Percentiles rank a stretch among this genome's conserved stretches.
Conservation (phyloP, 2,329 filamentous ascomycete species). For the Fusarium cyanostomum region DNA sequence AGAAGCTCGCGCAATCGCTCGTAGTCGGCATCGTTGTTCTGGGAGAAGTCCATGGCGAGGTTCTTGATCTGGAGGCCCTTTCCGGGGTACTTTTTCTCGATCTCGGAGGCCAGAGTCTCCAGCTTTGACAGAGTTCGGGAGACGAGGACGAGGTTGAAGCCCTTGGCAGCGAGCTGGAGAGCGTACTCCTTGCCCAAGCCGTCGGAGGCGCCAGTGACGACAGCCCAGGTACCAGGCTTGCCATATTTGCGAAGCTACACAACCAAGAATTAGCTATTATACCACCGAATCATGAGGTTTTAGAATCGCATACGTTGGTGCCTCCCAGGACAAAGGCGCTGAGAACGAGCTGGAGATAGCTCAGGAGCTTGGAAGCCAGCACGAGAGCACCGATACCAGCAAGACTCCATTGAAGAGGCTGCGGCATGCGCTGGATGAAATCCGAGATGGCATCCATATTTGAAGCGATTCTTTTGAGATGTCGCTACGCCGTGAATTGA, state of each 20-base stretch:
- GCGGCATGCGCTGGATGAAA: constrained; percentile 52
- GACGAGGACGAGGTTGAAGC: constrained; percentile 94
- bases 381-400: constrained; percentile 68
- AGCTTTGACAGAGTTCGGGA: constrained; percentile 97
- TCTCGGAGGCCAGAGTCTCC: constrained; percentile 76
- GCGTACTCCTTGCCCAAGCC: constrained; percentile 98
- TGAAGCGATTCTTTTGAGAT: neutral
- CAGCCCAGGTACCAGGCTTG: constrained; percentile 89
- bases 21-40: constrained; percentile 84
- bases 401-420: constrained; percentile 55
- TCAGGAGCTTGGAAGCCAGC: constrained; percentile 64
- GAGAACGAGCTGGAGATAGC: constrained; percentile 68
- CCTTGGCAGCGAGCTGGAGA: constrained; percentile 85
- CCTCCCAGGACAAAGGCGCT: constrained; percentile 75
- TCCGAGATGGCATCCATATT: constrained; percentile 45
- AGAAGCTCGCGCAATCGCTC: constrained; percentile 74
- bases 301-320: constrained; percentile 61
- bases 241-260: constrained; percentile 86
- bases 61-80: constrained; percentile 74
- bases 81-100: constrained; percentile 73
- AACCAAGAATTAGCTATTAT: neutral
- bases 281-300: neutral
- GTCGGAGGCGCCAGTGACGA: constrained; percentile 95
- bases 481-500: neutral
- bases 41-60: constrained; percentile 90